Conservation (phyloP, 2,329 filamentous ascomycete genomes). For the Pyrenophora tritici-repentis region DNA sequence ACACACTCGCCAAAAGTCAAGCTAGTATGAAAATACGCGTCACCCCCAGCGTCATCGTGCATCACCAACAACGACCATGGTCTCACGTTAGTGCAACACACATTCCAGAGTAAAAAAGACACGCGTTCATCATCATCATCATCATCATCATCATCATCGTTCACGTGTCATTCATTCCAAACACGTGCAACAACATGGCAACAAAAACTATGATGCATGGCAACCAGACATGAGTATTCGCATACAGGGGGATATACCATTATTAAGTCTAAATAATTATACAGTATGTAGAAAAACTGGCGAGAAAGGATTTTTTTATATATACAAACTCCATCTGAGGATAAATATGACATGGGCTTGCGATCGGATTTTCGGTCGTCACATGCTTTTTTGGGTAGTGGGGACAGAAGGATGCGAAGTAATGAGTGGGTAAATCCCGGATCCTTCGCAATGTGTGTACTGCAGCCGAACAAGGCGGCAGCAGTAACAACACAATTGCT, state of each 20-base stretch:
- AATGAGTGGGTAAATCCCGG: slow-evolving; percentile 49
- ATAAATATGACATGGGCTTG: neutral
- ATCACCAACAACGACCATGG: too few species aligned
- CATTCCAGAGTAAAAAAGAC: too few species aligned
- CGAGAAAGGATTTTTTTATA: neutral
- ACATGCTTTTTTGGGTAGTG: neutral
- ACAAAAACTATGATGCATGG: too few species aligned
- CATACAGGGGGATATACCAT: too few species aligned
- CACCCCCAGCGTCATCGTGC: slow-evolving; percentile 6
- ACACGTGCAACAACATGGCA: too few species aligned
- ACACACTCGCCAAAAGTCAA: too few species aligned
- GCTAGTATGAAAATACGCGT: neutral
- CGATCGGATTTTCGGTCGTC: too few species aligned
- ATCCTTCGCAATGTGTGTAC: slow-evolving; percentile 14
- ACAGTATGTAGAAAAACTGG: neutral
- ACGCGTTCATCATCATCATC: too few species aligned
- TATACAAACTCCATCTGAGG: neutral
- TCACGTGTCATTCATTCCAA: too few species aligned
- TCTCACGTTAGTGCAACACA: too few species aligned
- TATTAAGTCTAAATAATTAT: neutral
- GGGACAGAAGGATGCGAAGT: slow-evolving; percentile 6
- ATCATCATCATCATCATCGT: too few species aligned
- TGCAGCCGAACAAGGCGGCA: neutral
- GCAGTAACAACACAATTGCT: neutral
- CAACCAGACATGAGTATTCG: too few species aligned